Evolutionary conservation across 768 basidiomycete genomes (phyloP).

Genomic region (Lentinula lateritia): DNA sequence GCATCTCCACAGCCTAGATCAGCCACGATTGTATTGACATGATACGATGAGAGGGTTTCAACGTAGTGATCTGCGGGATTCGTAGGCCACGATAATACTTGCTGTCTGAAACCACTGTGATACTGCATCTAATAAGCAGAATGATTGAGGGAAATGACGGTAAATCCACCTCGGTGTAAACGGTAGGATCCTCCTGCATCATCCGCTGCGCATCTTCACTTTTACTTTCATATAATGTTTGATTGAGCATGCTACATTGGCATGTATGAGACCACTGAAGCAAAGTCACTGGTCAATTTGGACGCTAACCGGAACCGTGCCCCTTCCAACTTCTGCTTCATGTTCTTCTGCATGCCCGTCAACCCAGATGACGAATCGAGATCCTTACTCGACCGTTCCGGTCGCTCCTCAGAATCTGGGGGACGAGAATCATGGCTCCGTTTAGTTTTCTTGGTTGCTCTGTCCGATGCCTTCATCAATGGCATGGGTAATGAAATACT

Average conservation of each 20-base stretch:
- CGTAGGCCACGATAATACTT: conserved; percentile 90
- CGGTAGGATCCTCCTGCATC: conserved; percentile 78
- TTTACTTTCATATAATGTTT: conserved; percentile 83
- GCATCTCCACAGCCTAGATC: conserved; percentile 98
- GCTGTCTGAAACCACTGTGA: conserved; percentile 85
- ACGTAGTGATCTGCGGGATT: conserved; percentile 89
- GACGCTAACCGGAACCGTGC: conserved; percentile 75
- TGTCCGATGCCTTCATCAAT: conserved; percentile 12
- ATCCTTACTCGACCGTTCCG: neutral
- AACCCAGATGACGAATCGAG: conserved; percentile 24
- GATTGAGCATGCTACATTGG: conserved; percentile 75
- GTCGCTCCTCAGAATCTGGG: conserved; percentile 7
- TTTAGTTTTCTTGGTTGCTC: conserved; percentile 12
- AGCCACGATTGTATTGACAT: conserved; percentile 68
- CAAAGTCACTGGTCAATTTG: neutral
- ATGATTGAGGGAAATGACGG: conserved; percentile 4
- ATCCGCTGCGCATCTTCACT: conserved; percentile 69
- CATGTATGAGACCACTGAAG: neutral
- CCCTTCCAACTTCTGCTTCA: conserved; percentile 78
- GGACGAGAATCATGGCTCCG: conserved; percentile 11
- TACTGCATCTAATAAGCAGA: conserved; percentile 48
- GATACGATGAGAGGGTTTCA: conserved; percentile 54
- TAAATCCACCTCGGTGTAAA: conserved; percentile 72
- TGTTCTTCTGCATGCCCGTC: conserved; percentile 68
- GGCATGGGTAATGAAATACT: conserved; percentile 18